Conservation (phyloP, 345 rosid genomes). For the Excoecaria cochinchinensis region DNA sequence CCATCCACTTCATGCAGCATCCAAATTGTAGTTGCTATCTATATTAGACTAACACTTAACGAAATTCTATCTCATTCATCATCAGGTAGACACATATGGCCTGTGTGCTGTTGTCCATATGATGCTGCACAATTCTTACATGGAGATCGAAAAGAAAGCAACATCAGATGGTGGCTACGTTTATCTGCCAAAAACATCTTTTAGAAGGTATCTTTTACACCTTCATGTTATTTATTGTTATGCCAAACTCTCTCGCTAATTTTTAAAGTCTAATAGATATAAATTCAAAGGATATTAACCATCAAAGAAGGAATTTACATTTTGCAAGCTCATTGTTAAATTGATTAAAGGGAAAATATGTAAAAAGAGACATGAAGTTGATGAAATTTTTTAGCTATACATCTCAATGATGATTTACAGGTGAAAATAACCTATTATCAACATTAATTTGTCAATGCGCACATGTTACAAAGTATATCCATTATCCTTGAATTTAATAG, state of each 20-base stretch:
- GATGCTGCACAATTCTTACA: conserved; percentile 79
- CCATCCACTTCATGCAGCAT: conserved; percentile 10
- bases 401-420: no score
- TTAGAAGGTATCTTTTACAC: conserved; percentile 53
- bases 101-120: conserved; percentile 77
- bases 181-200: conserved; percentile 59
- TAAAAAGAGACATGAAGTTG: no score
- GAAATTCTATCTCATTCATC: conserved; percentile 15
- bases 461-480: no score
- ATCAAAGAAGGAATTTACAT: not conserved
- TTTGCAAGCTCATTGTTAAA: not conserved
- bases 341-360: no score
- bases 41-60: conserved; percentile 7
- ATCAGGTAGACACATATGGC: conserved; percentile 81
- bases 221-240: not conserved
- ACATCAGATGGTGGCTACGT: conserved; percentile 45
- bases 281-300: not conserved
- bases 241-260: not conserved
- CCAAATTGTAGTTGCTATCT: conserved; percentile 11
- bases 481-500: no score
- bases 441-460: no score
- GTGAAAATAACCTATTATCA: no score
- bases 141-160: conserved; percentile 62
- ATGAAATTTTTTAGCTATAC: no score
- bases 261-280: not conserved